phyloP scores from a whole-genome alignment of 257 asterid species.

The Marsdenia floribunda region DNA sequence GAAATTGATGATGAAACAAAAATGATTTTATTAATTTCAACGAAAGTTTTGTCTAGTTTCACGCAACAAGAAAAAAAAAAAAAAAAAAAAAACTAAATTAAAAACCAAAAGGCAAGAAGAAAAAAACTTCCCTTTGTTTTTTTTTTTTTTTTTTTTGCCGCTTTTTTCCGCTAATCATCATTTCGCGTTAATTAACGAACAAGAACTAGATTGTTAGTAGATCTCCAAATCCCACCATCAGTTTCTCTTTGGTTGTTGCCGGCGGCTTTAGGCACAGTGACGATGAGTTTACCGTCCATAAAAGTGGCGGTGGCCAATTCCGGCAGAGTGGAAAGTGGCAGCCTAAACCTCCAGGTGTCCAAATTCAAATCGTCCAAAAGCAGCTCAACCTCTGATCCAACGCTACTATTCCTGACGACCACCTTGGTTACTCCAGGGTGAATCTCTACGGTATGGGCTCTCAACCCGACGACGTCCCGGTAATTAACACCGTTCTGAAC shows the following conservation, averaged over 20 bases:
- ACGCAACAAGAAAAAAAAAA: no score
- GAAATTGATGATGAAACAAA: no score
- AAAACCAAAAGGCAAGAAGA: no score
- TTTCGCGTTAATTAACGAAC: slow-evolving; percentile 29
- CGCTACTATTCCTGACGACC: slow-evolving; percentile 37
- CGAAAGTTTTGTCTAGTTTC: no score
- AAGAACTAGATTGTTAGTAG: slow-evolving; percentile 31
- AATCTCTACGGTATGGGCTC: slow-evolving; percentile 62
- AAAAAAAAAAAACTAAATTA: no score
- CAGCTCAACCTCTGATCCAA: slow-evolving; percentile 18
- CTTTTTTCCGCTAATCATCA: neutral
- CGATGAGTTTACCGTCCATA: slow-evolving; percentile 37
- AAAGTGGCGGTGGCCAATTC: slow-evolving; percentile 44
- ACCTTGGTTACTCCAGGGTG: slow-evolving; percentile 66
- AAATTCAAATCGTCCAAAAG: slow-evolving; percentile 43
- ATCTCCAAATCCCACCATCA: slow-evolving; percentile 26
- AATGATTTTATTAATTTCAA: no score
- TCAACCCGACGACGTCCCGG: slow-evolving; percentile 14
- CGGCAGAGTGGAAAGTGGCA: slow-evolving; percentile 45
- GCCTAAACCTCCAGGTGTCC: slow-evolving; percentile 59
- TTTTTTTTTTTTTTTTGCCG: no score
- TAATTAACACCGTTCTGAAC: neutral
- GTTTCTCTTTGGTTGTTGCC: slow-evolving; percentile 14
- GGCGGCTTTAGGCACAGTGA: slow-evolving; percentile 55
- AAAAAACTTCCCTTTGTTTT: neutral